phyloP scores from a whole-genome alignment of 176 grass and related monocot species.

The Oryza meridionalis region DNA sequence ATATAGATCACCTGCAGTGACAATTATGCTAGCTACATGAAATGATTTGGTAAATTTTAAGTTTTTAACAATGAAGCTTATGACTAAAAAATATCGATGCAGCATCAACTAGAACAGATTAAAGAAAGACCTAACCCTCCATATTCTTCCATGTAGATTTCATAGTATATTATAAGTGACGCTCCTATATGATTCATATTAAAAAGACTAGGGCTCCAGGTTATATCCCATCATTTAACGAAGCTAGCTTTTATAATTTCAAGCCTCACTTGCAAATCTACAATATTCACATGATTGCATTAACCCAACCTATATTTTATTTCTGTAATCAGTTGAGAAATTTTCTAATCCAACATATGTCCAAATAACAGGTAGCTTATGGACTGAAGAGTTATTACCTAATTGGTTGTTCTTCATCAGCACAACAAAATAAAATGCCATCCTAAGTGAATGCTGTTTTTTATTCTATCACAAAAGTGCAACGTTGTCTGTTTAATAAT shows the following conservation, averaged over 20 bases:
- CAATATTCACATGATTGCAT: background rate
- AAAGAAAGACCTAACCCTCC: background rate
- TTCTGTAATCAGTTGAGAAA: background rate
- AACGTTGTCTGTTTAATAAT: background rate
- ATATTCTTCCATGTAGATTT: conserved; percentile 1
- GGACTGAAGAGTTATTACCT: background rate
- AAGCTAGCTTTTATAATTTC: conserved; percentile 1
- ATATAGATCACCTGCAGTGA: background rate
- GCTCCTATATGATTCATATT: background rate
- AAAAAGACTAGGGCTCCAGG: conserved; percentile 8
- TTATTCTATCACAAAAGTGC: background rate
- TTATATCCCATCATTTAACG: background rate
- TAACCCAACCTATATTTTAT: conserved; percentile 12
- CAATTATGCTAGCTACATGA: background rate
- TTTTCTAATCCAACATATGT: background rate
- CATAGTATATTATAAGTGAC: background rate
- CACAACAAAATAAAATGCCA: conserved; percentile 1
- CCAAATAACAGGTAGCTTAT: background rate
- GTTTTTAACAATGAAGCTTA: background rate
- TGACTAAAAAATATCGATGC: conserved; percentile 15
- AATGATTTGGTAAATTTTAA: background rate
- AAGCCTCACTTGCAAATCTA: conserved; percentile 15
- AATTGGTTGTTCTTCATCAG: conserved; percentile 6
- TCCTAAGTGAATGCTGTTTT: background rate
- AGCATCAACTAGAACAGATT: background rate